Evolutionary conservation across 305 asterid genomes (phyloP).

Genomic region (Fraxinus nigra): DNA sequence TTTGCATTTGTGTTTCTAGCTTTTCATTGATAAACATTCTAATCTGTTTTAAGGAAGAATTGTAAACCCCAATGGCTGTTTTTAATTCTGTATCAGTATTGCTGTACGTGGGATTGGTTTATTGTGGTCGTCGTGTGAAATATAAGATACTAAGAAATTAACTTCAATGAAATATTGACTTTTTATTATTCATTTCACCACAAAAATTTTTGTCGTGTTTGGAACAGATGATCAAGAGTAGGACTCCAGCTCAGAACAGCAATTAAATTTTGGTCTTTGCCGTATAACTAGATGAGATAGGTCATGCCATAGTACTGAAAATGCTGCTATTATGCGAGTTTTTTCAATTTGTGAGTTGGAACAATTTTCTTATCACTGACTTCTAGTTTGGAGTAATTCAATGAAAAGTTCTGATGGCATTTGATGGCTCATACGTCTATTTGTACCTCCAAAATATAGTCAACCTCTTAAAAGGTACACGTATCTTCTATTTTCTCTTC

Average conservation of each 20-base stretch:
- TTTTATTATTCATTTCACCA: background rate
- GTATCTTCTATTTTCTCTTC: constrained; percentile 6
- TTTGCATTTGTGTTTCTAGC: background rate
- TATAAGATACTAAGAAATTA: background rate
- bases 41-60: background rate
- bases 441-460: background rate
- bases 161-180: background rate
- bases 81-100: background rate
- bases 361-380: constrained; percentile 26
- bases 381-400: constrained; percentile 21
- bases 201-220: constrained; percentile 24
- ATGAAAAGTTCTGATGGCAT: constrained; percentile 21
- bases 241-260: constrained; percentile 55
- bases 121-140: background rate
- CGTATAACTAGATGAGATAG: constrained; percentile 17
- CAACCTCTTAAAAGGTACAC: constrained; percentile 29
- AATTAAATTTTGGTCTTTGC: constrained; percentile 26
- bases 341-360: constrained; percentile 17
- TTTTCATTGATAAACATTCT: background rate
- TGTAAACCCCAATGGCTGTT: background rate
- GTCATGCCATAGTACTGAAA: constrained; percentile 22
- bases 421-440: background rate
- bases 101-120: background rate
- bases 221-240: constrained; percentile 65
- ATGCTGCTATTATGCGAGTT: constrained; percentile 21